Conservation (phyloP, 257 asterid genomes). For the Ophiorrhiza pumila region DNA sequence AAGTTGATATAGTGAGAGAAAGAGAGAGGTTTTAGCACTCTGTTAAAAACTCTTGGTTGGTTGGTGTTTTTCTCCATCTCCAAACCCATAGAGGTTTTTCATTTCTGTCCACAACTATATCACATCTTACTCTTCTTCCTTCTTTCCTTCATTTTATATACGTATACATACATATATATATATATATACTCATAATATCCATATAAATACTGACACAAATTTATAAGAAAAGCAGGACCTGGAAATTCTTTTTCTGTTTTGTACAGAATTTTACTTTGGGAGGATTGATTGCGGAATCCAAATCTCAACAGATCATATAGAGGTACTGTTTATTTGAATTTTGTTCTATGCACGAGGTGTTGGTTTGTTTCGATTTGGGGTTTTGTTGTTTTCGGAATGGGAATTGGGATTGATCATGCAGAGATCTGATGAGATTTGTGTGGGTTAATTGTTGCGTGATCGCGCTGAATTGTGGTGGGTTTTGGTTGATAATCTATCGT, state of each 20-base stretch:
- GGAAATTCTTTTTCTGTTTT: background rate
- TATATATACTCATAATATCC: background rate
- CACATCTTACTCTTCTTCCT: background rate
- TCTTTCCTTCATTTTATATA: background rate
- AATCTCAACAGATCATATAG: conserved; percentile 10
- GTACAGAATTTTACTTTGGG: conserved; percentile 5
- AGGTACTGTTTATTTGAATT: conserved; percentile 8
- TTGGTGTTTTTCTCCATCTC: conserved; percentile 15
- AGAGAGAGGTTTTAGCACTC: conserved; percentile 32
- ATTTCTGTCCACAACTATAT: conserved; percentile 18
- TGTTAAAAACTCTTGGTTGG: conserved; percentile 33
- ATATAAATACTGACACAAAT: no score
- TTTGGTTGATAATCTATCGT: background rate
- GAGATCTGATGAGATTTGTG: conserved; percentile 23
- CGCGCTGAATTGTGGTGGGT: background rate
- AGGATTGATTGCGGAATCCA: background rate
- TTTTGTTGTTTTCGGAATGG: background rate
- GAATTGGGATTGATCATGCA: conserved; percentile 23
- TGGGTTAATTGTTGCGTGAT: conserved; percentile 8
- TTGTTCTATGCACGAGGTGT: background rate
- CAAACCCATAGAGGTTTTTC: conserved; percentile 22
- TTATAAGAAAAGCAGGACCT: background rate
- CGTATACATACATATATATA: background rate
- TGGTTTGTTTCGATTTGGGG: conserved; percentile 2
- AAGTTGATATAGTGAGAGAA: conserved; percentile 8